A percentile compares a stretch with the other conserved stretches of the same genome.
These are phyloP conservation scores for Sordariomycetes sp. DNA, from an alignment of 2,329 filamentous ascomycete species.

Conservation along the genomic window DNA sequence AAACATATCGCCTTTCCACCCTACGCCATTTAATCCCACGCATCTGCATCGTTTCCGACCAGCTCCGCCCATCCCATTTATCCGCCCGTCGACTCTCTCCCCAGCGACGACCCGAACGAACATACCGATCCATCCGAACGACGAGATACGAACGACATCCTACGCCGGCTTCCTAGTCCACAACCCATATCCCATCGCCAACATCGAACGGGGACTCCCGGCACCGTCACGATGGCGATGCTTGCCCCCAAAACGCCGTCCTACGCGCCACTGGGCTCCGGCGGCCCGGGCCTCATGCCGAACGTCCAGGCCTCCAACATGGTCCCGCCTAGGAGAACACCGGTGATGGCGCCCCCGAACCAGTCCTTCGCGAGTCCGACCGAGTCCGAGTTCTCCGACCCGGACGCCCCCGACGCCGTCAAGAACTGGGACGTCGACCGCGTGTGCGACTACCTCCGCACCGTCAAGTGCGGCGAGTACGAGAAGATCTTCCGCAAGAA, in stretches of 20 bases:
- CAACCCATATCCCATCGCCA: background rate
- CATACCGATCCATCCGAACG: background rate
- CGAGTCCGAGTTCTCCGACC: conserved; percentile 85
- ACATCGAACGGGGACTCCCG: conserved; percentile 6
- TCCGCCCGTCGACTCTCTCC: background rate
- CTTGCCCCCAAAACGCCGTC: conserved; percentile 66
- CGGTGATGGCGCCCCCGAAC: conserved; percentile 34
- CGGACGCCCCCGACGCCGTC: conserved; percentile 63
- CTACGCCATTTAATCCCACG: background rate
- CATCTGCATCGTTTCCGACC: background rate
- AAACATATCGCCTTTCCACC: background rate
- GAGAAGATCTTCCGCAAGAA: conserved; percentile 83
- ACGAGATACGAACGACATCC: background rate
- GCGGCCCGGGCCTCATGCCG: background rate
- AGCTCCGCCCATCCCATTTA: background rate
- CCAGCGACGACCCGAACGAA: background rate
- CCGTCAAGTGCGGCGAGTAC: conserved; percentile 89
- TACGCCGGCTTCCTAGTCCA: background rate
- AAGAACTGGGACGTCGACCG: conserved; percentile 86
- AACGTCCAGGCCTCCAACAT: conserved; percentile 36
- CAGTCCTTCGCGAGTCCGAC: conserved; percentile 71
- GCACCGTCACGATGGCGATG: conserved; percentile 53
- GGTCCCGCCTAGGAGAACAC: conserved; percentile 39
- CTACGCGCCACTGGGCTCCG: conserved; percentile 37
- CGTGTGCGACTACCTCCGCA: conserved; percentile 83